These are phyloP conservation scores for Rhizopogon rudus DNA, from an alignment of 768 basidiomycete species.

Conservation along the genomic window DNA sequence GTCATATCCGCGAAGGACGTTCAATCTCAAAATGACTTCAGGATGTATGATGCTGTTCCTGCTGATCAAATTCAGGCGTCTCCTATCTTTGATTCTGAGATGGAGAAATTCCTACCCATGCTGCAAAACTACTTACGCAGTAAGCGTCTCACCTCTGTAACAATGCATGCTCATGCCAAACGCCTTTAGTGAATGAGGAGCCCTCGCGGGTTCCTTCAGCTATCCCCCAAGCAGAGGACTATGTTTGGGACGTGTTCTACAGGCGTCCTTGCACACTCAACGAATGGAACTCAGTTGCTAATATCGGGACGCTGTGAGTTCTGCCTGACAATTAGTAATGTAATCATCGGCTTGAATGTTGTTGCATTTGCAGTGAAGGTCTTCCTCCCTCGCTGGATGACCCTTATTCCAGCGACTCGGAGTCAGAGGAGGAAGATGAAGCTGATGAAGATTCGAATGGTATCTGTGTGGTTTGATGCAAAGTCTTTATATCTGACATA, in stretches of 20 bases:
- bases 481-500: neutral
- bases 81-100: slow-evolving; percentile 46
- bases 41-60: slow-evolving; percentile 69
- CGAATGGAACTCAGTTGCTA: slow-evolving; percentile 54
- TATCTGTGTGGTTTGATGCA: slow-evolving; percentile 20
- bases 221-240: slow-evolving; percentile 42
- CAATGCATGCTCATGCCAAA: neutral
- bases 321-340: neutral
- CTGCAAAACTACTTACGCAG: slow-evolving; percentile 70
- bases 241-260: slow-evolving; percentile 84
- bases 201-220: slow-evolving; percentile 6
- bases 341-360: neutral
- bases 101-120: slow-evolving; percentile 76
- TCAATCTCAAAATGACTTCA: slow-evolving; percentile 41
- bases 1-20: slow-evolving; percentile 50
- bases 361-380: slow-evolving; percentile 43
- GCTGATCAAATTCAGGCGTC: slow-evolving; percentile 26
- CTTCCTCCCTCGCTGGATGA: slow-evolving; percentile 55
- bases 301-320: slow-evolving; percentile 61
- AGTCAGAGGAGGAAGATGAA: slow-evolving; percentile 65
- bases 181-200: slow-evolving; percentile 21
- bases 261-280: slow-evolving; percentile 55
- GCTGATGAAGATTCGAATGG: slow-evolving; percentile 86
- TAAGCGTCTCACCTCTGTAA: slow-evolving; percentile 26
- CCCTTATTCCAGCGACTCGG: slow-evolving; percentile 55